These are phyloP conservation scores for Fistulina hepatica DNA, from an alignment of 1,284 basidiomycete species.

Conservation along the genomic window DNA sequence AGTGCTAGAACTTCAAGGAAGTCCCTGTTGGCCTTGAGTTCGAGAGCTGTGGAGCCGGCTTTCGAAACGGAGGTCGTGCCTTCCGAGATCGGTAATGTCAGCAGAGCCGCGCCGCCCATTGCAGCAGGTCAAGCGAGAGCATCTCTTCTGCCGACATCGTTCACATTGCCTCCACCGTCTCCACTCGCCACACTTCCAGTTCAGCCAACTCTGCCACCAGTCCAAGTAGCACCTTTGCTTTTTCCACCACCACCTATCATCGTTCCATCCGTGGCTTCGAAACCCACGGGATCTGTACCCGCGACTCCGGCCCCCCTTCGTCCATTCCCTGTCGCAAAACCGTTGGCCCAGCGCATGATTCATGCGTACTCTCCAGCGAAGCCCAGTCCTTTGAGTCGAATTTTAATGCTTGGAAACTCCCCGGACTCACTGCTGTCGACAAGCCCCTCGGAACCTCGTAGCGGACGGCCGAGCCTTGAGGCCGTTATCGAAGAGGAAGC, in stretches of 20 bases:
- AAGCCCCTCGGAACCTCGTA: no score
- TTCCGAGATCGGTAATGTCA: constrained; percentile 25
- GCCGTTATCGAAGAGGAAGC: no score
- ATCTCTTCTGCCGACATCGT: constrained; percentile 43
- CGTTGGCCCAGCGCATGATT: constrained; percentile 51
- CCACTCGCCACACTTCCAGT: constrained; percentile 47
- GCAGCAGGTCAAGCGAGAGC: constrained; percentile 9
- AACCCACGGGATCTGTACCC: constrained; percentile 13
- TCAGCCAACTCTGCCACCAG: constrained; percentile 26
- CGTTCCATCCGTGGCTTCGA: constrained; percentile 1
- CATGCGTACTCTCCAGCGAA: constrained; percentile 70
- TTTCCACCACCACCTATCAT: neutral
- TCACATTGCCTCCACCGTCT: constrained; percentile 63
- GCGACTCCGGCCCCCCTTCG: constrained; percentile 17
- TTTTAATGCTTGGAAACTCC: constrained; percentile 56
- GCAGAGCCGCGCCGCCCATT: constrained; percentile 17
- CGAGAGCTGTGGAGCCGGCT: constrained; percentile 31
- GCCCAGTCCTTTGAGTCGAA: constrained; percentile 66
- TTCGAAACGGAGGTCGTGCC: constrained; percentile 61
- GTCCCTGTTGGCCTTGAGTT: constrained; percentile 22
- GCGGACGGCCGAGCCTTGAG: no score
- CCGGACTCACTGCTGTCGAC: no score
- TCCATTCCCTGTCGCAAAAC: constrained; percentile 60
- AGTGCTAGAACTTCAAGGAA: constrained; percentile 10
- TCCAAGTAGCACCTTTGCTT: neutral